Conservation (phyloP, 129 eudicot genomes). For the Tanacetum coccineum region DNA sequence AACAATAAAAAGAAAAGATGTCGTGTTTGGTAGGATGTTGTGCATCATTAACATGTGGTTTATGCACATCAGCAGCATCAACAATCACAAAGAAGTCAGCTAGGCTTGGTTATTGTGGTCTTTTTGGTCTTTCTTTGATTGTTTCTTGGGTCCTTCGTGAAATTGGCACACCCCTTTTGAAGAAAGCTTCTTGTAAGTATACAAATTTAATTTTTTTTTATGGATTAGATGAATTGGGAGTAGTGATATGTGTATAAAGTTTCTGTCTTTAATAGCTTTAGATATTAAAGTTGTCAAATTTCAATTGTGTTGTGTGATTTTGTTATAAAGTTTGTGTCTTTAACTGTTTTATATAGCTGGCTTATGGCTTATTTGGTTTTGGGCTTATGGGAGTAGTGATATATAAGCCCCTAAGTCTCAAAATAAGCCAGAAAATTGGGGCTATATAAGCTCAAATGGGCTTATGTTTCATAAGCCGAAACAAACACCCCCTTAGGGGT, state of each 20-base stretch:
- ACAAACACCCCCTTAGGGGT: no score
- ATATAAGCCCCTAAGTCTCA: no score
- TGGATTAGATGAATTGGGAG: slow-evolving; percentile 2
- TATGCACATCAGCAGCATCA: slow-evolving; percentile 92
- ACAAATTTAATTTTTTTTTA: neutral
- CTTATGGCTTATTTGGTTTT: no score
- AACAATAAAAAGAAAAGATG: slow-evolving; percentile 39
- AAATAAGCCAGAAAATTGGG: no score
- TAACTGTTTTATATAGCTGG: no score
- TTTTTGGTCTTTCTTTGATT: slow-evolving; percentile 80
- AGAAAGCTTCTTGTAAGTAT: slow-evolving; percentile 61
- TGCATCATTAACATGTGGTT: slow-evolving; percentile 89
- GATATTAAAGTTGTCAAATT: no score
- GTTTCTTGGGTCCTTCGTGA: slow-evolving; percentile 91
- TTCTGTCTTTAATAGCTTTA: neutral
- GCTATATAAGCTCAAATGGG: no score
- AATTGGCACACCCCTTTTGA: slow-evolving; percentile 76
- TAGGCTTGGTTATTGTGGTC: slow-evolving; percentile 80
- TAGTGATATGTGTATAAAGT: neutral
- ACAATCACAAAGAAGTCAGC: slow-evolving; percentile 79
- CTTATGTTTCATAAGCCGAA: no score
- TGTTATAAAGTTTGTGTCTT: no score
- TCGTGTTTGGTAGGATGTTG: slow-evolving; percentile 82
- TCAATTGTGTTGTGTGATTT: no score
- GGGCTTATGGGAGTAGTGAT: no score